A percentile compares a stretch with the other conserved stretches of the same genome.
phyloP scores from a whole-genome alignment of 768 basidiomycete genomes.

The Cystofilobasidium macerans region DNA sequence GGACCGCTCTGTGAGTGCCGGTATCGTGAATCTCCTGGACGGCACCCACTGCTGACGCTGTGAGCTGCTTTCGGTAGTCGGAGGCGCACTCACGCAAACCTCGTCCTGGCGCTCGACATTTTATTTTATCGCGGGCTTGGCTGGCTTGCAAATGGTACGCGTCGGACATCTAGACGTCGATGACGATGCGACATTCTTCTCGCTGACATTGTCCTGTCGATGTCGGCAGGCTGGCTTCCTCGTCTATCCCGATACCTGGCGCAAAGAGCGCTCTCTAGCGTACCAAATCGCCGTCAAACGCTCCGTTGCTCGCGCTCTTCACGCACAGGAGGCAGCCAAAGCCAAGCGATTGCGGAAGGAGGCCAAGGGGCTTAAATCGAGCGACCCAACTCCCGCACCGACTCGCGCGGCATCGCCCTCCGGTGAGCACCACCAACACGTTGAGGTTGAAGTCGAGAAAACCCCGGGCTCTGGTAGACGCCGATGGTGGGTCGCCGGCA shows the following conservation, averaged over 20 bases:
- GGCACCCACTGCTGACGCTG: neutral
- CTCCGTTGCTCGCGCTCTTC: constrained; percentile 34
- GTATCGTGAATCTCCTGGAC: constrained; percentile 30
- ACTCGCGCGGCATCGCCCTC: constrained; percentile 26
- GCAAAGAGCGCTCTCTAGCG: constrained; percentile 52
- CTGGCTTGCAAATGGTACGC: constrained; percentile 48
- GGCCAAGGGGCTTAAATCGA: constrained; percentile 28
- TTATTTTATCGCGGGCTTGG: constrained; percentile 64
- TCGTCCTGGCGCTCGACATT: constrained; percentile 72
- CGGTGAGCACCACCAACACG: neutral
- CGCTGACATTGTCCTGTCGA: no score
- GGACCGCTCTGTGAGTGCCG: constrained; percentile 30
- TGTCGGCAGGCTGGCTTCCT: constrained; percentile 11
- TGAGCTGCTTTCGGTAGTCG: neutral
- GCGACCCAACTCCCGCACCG: constrained; percentile 30
- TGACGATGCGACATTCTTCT: neutral
- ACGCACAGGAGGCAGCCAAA: constrained; percentile 29
- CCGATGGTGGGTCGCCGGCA: constrained; percentile 27
- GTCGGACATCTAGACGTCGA: no score
- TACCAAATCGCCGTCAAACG: constrained; percentile 59
- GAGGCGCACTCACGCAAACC: constrained; percentile 51
- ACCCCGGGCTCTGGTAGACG: constrained; percentile 23
- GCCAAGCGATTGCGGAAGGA: constrained; percentile 30
- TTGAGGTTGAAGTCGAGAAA: constrained; percentile 28
- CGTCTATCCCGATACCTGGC: constrained; percentile 26